Evolutionary conservation across 495 filamentous ascomycete species (phyloP).

Genomic region (Amphirosellinia nigrospora): DNA sequence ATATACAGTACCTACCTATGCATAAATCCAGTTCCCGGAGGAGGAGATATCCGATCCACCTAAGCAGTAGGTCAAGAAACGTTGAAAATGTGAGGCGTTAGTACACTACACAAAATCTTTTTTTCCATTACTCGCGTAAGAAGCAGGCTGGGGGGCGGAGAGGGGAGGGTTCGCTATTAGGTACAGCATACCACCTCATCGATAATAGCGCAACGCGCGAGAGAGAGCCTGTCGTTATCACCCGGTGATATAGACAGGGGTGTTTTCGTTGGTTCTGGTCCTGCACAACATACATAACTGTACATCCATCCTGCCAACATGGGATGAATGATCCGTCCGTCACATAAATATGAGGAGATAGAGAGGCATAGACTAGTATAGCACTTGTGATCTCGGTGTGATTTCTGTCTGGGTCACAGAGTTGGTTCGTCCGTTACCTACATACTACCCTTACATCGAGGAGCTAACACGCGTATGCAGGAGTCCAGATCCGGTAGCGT

Average conservation of each 20-base stretch:
- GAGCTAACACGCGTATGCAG: neutral
- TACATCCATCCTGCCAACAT: neutral
- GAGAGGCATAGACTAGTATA: too few relatives aligned
- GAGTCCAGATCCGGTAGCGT: slow-evolving; percentile 12
- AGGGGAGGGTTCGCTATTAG: too few relatives aligned
- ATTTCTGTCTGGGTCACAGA: too few relatives aligned
- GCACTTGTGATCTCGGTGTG: too few relatives aligned
- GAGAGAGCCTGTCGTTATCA: neutral
- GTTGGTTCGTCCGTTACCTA: neutral
- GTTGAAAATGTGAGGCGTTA: too few relatives aligned
- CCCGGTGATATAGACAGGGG: neutral
- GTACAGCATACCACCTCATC: neutral
- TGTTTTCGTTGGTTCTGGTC: neutral
- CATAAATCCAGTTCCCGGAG: too few relatives aligned
- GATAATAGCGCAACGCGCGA: neutral
- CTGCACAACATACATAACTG: neutral
- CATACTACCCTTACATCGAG: slow-evolving; percentile 14
- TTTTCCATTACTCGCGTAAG: neutral
- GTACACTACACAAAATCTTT: too few relatives aligned
- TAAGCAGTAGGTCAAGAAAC: neutral
- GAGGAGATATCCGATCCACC: neutral
- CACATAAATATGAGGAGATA: too few relatives aligned
- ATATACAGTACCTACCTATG: too few relatives aligned
- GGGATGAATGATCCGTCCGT: neutral
- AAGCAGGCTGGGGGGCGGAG: neutral